Base-by-base conservation (phyloP, 1,139 yeast genomes). In the Debaryomycetaceae sp. region DNA sequence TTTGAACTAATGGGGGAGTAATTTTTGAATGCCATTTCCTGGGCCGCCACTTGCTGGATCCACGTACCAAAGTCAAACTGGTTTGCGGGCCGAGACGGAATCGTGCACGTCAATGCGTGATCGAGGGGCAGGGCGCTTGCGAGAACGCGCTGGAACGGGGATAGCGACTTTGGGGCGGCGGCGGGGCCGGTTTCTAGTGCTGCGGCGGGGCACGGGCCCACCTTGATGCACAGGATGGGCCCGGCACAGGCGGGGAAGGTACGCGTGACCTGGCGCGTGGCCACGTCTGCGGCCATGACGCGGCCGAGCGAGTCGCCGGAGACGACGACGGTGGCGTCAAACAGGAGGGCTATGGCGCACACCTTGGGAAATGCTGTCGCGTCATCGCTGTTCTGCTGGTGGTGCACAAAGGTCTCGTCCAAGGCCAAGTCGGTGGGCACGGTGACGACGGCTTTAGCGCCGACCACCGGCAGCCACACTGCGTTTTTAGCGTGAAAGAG, bases 291-390 rank as follows among this genome's bases (percentile, higher is more conserved):
- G 1, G 78, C 68, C 30, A 69, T 68, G 2, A 83, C 73, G 23
- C 71, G 62, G 2, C 97, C 97, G 13, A 48, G 47, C 0, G 64
- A 53, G 47, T 83, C 94, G 15, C 96, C 97, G 7, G 87, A 73
- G 2, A 81, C 58, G 7, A 90, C 45, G 26, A 60, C 51, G 15
- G 87, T 74, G 3, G 92, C 95, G 46, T 90, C 97, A 44, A 80
- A 59, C 1, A 87, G 76, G 3, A 83, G 51, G 2, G 58, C 58
- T 31, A 86, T 38, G 20, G 71, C 57, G 0, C 82, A 68, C 4
- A 79, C 70, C 6, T 31, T 22, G 4, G 36, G 38, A 16, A 41
- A 32, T 8, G 27, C 25, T 3, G 37, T 41, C 15, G 29, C 36
- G 13, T 33, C 32, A 7, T 7, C 8, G 12, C 18, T 24, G 13